Evolutionary conservation across 148 eudicot species (phyloP), one percentile per base, ranked within the genome.

Genomic region (Bassia scoparia): DNA sequence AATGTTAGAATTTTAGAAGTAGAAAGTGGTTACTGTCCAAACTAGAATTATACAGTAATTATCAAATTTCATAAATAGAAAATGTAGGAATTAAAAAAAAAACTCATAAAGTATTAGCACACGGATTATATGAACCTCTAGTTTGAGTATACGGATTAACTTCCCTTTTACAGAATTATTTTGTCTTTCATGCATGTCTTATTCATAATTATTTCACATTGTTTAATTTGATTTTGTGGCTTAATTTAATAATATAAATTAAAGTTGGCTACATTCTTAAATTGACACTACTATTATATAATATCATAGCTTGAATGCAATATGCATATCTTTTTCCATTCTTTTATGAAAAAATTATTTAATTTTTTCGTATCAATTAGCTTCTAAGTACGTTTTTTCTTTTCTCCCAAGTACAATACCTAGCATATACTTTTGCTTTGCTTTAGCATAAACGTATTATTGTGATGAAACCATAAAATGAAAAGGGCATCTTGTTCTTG

Each of bases 141-240:
- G 49, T 66, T 66, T 24, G 31, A 43, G 34, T 66, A 24, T 27
- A 43, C 69, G 24, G 34, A 43, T 66, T 53, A 9, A 49, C 53
- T 21, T 68, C 24, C 58, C 56, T 26, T 48, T 50, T 68, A 48
- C 46, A 54, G 72, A 53, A 69, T 33, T 58, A 49, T 53, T 69
- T 50, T 31, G 60, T 66, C 44, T 52, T 53, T 52, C 61, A 69
- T 69, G 16, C 44, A 13, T 69, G 72, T 34, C 60, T 20, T 33
- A 2, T 50, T 46, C 15, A 17, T 35, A 27, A n/a, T n/a, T n/a
- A n/a, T n/a, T 35, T 37, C 29, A 11, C 20, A 35, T 20, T 1
- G 27, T 17, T 11, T 35, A 7, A 21, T 17, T 11, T 35, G 17
- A 21, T 63, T 63, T 63, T 63, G 23, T 21, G 6, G 12, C 46